A percentile compares a stretch with the other conserved stretches of the same genome.
Evolutionary conservation across 2,329 filamentous ascomycete species (phyloP).

Genomic region (Diaporthe sp.): DNA sequence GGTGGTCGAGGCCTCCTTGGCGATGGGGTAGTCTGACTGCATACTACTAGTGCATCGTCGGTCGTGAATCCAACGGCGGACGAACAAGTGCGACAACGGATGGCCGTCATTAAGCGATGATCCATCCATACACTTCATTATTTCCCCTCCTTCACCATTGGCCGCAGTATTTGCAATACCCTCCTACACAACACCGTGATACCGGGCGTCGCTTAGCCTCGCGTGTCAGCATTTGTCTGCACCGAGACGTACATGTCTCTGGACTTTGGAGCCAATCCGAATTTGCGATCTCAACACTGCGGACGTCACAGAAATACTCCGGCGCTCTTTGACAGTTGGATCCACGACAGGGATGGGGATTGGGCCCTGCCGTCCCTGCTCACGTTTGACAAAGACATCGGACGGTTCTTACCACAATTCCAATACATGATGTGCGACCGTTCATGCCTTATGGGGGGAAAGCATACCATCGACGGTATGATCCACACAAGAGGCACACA

Average conservation of each 20-base stretch:
- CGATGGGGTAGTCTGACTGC: slow-evolving; percentile 26
- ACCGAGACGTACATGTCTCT: background rate
- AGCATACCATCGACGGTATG: slow-evolving; percentile 3
- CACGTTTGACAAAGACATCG: slow-evolving; percentile 27
- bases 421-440: slow-evolving; percentile 40
- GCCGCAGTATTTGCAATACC: background rate
- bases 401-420: slow-evolving; percentile 22
- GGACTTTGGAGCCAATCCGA: background rate
- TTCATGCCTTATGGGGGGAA: slow-evolving; percentile 27
- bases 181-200: background rate
- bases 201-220: background rate
- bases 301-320: slow-evolving; percentile 28
- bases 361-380: background rate
- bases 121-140: background rate
- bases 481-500: background rate
- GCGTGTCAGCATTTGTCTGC: slow-evolving; percentile 10
- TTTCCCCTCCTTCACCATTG: background rate
- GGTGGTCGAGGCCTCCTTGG: slow-evolving; percentile 26
- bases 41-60: slow-evolving; percentile 5
- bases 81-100: background rate
- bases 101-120: slow-evolving; percentile 19
- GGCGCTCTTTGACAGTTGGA: slow-evolving; percentile 27
- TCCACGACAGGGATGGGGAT: slow-evolving; percentile 18
- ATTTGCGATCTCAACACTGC: slow-evolving; percentile 23
- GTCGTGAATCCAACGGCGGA: slow-evolving; percentile 12